Evolutionary conservation across 768 basidiomycete species (phyloP).

Genomic region (Trametes elegans): DNA sequence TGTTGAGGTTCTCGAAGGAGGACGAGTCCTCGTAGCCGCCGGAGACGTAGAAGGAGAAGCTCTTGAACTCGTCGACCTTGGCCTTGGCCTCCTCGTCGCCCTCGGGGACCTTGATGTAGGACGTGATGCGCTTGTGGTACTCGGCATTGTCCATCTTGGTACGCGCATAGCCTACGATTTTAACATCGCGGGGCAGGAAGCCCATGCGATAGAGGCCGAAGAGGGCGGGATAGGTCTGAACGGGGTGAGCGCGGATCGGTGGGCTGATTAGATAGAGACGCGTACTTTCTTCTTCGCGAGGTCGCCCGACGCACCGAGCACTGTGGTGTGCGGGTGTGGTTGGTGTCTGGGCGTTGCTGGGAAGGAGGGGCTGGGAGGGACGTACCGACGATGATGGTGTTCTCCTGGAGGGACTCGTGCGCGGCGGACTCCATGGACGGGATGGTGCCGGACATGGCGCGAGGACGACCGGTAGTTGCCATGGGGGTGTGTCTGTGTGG

Average conservation of each 20-base stretch:
- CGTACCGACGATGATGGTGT: constrained; percentile 87
- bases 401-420: constrained; percentile 74
- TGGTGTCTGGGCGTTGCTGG: neutral
- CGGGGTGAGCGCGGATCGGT: constrained; percentile 8
- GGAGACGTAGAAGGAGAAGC: constrained; percentile 73
- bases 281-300: constrained; percentile 96
- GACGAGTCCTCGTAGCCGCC: constrained; percentile 86
- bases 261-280: constrained; percentile 12
- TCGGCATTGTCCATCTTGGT: constrained; percentile 90
- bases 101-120: constrained; percentile 80
- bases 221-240: constrained; percentile 90
- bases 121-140: constrained; percentile 79
- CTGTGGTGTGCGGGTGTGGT: constrained; percentile 37
- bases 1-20: constrained; percentile 75
- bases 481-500: constrained; percentile 17
- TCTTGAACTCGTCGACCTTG: constrained; percentile 82
- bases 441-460: constrained; percentile 75
- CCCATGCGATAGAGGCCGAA: constrained; percentile 83
- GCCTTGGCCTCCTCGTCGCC: constrained; percentile 55
- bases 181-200: constrained; percentile 78
- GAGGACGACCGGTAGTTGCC: constrained; percentile 35
- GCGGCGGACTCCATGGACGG: constrained; percentile 78
- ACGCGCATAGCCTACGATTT: constrained; percentile 95
- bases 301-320: constrained; percentile 95
- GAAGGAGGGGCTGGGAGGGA: constrained; percentile 19